These are phyloP conservation scores for Senecio squalidus DNA, from an alignment of 140 eudicot species.

Conservation along the genomic window DNA sequence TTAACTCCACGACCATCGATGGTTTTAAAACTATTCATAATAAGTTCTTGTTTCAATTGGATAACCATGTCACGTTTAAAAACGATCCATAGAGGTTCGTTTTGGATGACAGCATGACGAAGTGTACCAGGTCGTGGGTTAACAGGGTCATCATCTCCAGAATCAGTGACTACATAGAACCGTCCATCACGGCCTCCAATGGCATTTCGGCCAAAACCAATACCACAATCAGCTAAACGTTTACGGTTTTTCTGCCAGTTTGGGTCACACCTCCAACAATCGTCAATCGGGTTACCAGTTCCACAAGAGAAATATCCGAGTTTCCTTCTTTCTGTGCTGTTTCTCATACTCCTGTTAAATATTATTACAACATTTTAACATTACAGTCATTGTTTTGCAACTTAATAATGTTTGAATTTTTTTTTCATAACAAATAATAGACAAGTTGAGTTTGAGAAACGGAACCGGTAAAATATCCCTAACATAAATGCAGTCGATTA, in stretches of 20 bases:
- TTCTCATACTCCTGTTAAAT: constrained; percentile 53
- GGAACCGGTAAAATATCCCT: no score
- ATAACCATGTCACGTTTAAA: constrained; percentile 84
- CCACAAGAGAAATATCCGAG: constrained; percentile 76
- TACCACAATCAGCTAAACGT: constrained; percentile 84
- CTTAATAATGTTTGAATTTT: neutral
- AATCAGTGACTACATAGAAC: constrained; percentile 61
- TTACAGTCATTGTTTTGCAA: neutral
- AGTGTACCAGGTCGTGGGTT: constrained; percentile 74
- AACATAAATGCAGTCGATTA: no score
- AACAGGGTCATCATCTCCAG: constrained; percentile 69
- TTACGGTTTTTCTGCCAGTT: constrained; percentile 75
- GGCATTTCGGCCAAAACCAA: constrained; percentile 80
- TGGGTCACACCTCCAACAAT: constrained; percentile 87
- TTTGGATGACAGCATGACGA: constrained; percentile 82
- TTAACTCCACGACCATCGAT: constrained; percentile 76
- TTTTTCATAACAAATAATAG: neutral
- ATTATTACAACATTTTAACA: neutral
- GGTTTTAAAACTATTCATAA: constrained; percentile 81
- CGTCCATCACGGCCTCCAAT: constrained; percentile 87
- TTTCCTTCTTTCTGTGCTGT: constrained; percentile 73
- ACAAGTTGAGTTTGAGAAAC: no score
- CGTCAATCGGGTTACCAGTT: constrained; percentile 80
- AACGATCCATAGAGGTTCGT: constrained; percentile 70
- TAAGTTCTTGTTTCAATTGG: constrained; percentile 70